Base-by-base conservation (phyloP, 2,329 filamentous ascomycete species). In the Fusarium anguioides region DNA sequence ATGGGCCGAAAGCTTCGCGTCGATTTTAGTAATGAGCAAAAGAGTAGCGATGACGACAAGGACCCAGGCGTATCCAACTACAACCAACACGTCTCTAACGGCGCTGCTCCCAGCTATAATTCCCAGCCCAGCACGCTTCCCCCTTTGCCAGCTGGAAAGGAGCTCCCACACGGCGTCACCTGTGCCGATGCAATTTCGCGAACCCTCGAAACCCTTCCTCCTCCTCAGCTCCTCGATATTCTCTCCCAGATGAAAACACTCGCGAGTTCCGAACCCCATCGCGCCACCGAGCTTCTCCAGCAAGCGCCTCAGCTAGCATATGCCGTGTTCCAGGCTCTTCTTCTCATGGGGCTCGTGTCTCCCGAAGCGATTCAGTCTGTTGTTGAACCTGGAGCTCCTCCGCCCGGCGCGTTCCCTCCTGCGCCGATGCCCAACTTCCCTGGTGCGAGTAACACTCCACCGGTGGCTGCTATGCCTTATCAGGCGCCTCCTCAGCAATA, bases 1-100 rank as follows among this genome's bases (percentile, higher is more conserved):
- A 96, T 97, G 90, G 94, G 94, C 54, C 89, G 96, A 74, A 97
- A 97, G 79, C 86, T 99, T 66, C 89, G 94, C 62, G 96, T 99
- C 55, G 96, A 98, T 79, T 99, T 96, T 80, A 96, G 93, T 60
- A 97, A 97, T 78, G 95, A 97, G 77, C 93, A 93, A 68, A 91
- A 91, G 71, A 90, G 86, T 64, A 89, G 90, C 63, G 89, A 91
- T 56, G 87, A 85, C 64, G 79, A 74, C 40, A 74, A 74, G 37
- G 60, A 64, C 24, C 39, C 68, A 67, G 48, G 65, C 26, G 53
- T 69, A 9, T 71, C 75, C 20, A 50, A 54, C 27, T 68, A 74
- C 39, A 76, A 62, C 45, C 37, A 68, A 8, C 64, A 74, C 41
- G 68, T 72, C 18, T 74, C 78, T 47, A 82, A 79, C 60, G 75